Evolutionary conservation across 345 rosid genomes (phyloP), one percentile per base, ranked within the genome.

Genomic region (Moricandia moricandioides): DNA sequence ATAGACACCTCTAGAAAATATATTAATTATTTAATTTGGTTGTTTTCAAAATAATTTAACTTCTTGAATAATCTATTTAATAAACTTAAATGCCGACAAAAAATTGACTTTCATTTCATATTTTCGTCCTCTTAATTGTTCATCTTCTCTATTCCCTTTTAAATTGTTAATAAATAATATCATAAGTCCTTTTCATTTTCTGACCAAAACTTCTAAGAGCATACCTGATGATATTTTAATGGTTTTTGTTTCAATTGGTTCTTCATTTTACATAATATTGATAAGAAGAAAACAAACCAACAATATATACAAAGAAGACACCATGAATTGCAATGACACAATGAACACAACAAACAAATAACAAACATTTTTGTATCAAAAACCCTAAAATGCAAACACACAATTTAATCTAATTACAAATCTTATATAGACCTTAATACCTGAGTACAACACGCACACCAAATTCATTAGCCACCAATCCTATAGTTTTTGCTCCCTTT

Each of bases 331-430:
- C 51, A 66, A 13, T 52, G 27, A 52, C 49, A 69, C 64, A 39
- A 27, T 13, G 29, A 62, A 62, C 62, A 62, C 18, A 75, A 37
- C 69, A 61, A 68, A 35, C 45, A 51, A 64, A 57, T 30, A 56
- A 57, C 37, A 16, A 39, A 58, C 60, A 43, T 56, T 63, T 35
- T 62, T 77, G 34, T 31, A 52, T 70, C 75, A 65, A 77, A 65
- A 77, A 1, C 79, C 40, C 37, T 67, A 70, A 55, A 51, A 35
- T 8, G n/a, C 31, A 40, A 65, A 51, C 24, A 71, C 73, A 59
- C 24, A 72, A 65, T 57, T 27, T 30, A 65, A 72, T 52, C 65
- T 72, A 78, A 72, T 78, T 61, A 65, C 77, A 78, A 56, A 34
- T 21, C 26, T 45, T 70, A 34, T 65, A 58, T 26, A 65, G 63